phyloP scores from a whole-genome alignment of 2,329 filamentous ascomycete genomes.

The Curvularia lunata region DNA sequence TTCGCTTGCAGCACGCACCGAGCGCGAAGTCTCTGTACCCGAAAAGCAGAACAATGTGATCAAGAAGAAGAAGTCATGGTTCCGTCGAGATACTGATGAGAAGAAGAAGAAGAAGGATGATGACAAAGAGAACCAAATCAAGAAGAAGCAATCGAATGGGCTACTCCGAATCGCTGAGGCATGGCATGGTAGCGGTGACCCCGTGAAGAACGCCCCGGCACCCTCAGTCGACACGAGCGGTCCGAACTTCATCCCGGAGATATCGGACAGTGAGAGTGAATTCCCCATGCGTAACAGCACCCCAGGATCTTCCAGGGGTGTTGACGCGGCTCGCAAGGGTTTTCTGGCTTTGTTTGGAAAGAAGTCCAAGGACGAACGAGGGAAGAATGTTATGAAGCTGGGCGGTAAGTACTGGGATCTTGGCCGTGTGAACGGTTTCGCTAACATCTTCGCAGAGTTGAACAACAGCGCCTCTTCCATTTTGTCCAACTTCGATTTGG shows the following conservation, averaged over 20 bases:
- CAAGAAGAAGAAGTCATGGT: conserved; percentile 58
- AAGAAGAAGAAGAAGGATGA: conserved; percentile 43
- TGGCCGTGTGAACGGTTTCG: conserved; percentile 20
- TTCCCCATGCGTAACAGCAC: conserved; percentile 52
- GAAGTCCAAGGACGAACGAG: conserved; percentile 53
- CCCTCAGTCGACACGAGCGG: conserved; percentile 12
- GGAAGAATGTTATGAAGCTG: conserved; percentile 39
- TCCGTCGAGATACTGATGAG: conserved; percentile 47
- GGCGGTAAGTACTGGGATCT: conserved; percentile 47
- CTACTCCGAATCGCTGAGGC: conserved; percentile 43
- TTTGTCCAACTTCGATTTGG: conserved; percentile 45
- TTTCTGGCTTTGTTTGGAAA: conserved; percentile 62
- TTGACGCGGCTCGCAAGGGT: conserved; percentile 48
- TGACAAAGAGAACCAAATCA: conserved; percentile 34
- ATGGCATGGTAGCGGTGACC: conserved; percentile 48
- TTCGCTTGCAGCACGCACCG: conserved; percentile 25
- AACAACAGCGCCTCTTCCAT: conserved; percentile 43
- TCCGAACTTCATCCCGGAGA: conserved; percentile 29
- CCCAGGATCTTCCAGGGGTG: conserved; percentile 42
- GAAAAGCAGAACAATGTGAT: conserved; percentile 37
- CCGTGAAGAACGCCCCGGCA: conserved; percentile 32
- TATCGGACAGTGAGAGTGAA: conserved; percentile 47
- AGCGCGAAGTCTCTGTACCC: conserved; percentile 11
- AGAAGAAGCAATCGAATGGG: conserved; percentile 35
- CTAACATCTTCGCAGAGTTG: conserved; percentile 24